Evolutionary conservation across 176 grass and related monocot species (phyloP).

Genomic region (Raddia distichophylla): DNA sequence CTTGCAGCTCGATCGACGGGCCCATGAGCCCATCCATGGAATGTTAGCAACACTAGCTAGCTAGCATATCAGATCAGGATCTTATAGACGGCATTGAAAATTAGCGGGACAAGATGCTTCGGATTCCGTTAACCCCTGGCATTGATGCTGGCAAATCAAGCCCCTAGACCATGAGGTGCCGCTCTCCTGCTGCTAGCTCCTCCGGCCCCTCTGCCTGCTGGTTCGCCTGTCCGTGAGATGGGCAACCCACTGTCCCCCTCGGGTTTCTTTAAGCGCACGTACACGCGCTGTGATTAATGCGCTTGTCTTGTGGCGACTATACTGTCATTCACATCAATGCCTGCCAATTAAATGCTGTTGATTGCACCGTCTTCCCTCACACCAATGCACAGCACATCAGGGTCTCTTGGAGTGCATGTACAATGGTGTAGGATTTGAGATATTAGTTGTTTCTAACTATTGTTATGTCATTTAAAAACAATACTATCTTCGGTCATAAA

Average conservation of each 20-base stretch:
- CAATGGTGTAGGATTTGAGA: too few relatives aligned
- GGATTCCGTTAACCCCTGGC: constrained; percentile 54
- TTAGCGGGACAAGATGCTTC: constrained; percentile 5
- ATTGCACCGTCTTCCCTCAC: not conserved
- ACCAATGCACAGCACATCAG: too few relatives aligned
- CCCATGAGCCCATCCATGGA: not conserved
- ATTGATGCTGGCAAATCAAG: constrained; percentile 21
- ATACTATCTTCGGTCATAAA: too few relatives aligned
- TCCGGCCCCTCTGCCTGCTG: constrained; percentile 13
- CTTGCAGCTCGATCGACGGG: not conserved
- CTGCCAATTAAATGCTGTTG: constrained; percentile 43
- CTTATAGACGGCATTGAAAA: not conserved
- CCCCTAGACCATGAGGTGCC: too few relatives aligned
- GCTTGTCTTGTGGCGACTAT: not conserved
- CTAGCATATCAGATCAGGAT: not conserved
- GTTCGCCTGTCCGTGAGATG: not conserved
- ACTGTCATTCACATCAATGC: not conserved
- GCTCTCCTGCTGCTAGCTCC: constrained; percentile 24
- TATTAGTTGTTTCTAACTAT: too few relatives aligned
- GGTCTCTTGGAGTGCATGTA: too few relatives aligned
- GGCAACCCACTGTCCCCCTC: constrained; percentile 11
- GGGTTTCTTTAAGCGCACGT: not conserved
- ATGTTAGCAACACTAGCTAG: not conserved
- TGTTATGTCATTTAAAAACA: too few relatives aligned
- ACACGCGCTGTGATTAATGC: constrained; percentile 46